Conservation (phyloP, 2,329 filamentous ascomycete genomes). For the Diaporthe capsici region DNA sequence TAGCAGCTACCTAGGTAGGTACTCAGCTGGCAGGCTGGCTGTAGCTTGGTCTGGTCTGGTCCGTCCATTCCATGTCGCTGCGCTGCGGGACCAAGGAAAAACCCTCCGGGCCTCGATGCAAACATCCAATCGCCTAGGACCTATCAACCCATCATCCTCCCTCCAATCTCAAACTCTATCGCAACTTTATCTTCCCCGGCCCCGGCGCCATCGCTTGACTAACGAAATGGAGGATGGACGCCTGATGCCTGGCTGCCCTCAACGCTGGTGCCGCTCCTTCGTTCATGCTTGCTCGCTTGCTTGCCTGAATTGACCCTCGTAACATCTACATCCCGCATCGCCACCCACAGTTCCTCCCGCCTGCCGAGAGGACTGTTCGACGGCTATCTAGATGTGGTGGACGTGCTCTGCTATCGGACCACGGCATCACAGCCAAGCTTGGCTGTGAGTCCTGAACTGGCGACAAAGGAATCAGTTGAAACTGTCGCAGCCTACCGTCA, state of each 20-base stretch:
- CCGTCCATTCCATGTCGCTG: neutral
- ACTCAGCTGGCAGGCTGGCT: too few species aligned
- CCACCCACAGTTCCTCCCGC: neutral
- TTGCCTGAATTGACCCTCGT: neutral
- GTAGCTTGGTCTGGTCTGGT: constrained; percentile 1
- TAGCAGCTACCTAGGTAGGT: too few species aligned
- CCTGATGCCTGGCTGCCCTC: neutral
- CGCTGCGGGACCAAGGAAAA: constrained; percentile 12
- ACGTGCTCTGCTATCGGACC: neutral
- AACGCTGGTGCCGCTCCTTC: neutral
- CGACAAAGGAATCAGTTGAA: neutral
- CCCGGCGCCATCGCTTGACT: neutral
- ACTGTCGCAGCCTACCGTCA: constrained; percentile 1
- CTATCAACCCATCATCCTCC: constrained; percentile 26
- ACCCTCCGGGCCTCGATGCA: neutral
- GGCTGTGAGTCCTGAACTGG: neutral
- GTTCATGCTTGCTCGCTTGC: constrained; percentile 17
- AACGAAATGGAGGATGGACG: neutral
- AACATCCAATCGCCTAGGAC: constrained; percentile 22
- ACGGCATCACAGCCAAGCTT: neutral
- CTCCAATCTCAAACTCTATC: constrained; percentile 32
- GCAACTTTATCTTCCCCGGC: constrained; percentile 28
- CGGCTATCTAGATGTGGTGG: neutral
- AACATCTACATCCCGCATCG: neutral
- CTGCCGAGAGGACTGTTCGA: constrained; percentile 13